Base-by-base conservation (phyloP, 2,329 filamentous ascomycete species). In the Colletotrichum godetiae region DNA sequence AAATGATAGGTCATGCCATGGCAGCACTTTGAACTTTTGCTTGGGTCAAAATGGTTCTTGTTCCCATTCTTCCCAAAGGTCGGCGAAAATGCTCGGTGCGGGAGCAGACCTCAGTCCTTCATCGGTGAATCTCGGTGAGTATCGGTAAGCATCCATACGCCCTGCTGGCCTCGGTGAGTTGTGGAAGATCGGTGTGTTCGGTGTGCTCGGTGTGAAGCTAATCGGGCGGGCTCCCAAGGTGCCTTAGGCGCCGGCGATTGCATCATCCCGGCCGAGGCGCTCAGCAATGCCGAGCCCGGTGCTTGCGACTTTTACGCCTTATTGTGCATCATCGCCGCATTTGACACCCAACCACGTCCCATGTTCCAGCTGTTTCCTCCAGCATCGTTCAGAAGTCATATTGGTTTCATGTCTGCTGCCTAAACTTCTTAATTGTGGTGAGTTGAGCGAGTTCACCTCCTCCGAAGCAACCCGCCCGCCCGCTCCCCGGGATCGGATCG, bases 211-310 rank as follows among this genome's bases (percentile, higher is more conserved):
- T 62, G 42, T 69, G 69, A 53, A 7, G 42, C 60, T 60, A 60
- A 64, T 42, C 6, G 33, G 33, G n/a, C 27, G 6, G 59, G 59
- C 69, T 58, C 46, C 71, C 71, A 66, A 66, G 71, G 71, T 73
- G 71, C 67, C 71, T 73, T 42, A 73, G 71, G 71, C 71, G 55
- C 49, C 56, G 19, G 59, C 71, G 61, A 73, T 71, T 73, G 71
- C 71, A 73, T 73, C 71, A 73, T 73, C 61, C 56, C 56, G 67
- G 29, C 56, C 56, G 69, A 72, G 37, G 58, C 58, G 69, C 52
- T 72, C 69, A 67, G 65, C 33, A 61, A 73, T 55, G 67, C 67
- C 70, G 70, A 73, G 52, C 65, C 60, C 53, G 31, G 46, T 49
- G 56, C 37, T 73, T 73, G 60, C 67, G 60, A 71, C 67, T 19